Percentiles rank a stretch among this genome's conserved stretches.
Evolutionary conservation across 768 basidiomycete species (phyloP).

Genomic region (Pisolithus marmoratus): DNA sequence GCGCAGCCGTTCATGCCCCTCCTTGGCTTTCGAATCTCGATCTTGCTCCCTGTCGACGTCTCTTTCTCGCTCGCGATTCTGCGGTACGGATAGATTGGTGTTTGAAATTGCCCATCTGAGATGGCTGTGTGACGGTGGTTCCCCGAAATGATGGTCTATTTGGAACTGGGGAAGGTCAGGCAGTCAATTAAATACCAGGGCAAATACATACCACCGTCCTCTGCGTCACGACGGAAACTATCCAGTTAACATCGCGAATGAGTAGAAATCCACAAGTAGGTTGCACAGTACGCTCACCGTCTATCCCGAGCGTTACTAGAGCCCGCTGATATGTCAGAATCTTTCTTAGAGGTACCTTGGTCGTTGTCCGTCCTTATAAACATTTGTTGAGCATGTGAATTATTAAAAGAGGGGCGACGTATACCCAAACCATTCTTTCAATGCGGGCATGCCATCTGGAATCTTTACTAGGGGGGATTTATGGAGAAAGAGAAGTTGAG

Average conservation of each 20-base stretch:
- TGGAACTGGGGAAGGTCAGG: slow-evolving; percentile 34
- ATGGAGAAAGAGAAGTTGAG: slow-evolving; percentile 60
- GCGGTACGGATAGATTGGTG: slow-evolving; percentile 73
- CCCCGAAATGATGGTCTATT: slow-evolving; percentile 67
- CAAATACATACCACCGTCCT: slow-evolving; percentile 56
- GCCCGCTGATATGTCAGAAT: slow-evolving; percentile 50
- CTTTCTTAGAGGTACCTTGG: slow-evolving; percentile 45
- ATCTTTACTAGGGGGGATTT: slow-evolving; percentile 70
- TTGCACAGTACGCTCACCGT: slow-evolving; percentile 39
- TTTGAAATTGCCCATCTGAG: slow-evolving; percentile 92
- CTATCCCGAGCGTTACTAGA: slow-evolving; percentile 56
- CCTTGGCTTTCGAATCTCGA: slow-evolving; percentile 60
- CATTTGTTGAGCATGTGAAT: slow-evolving; percentile 16
- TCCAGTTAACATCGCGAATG: slow-evolving; percentile 6
- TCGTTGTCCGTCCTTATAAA: slow-evolving; percentile 43
- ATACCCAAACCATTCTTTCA: slow-evolving; percentile 89
- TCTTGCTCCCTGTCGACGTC: slow-evolving; percentile 45
- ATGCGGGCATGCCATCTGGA: slow-evolving; percentile 71
- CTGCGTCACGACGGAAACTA: slow-evolving; percentile 72
- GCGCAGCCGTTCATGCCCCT: slow-evolving; percentile 73
- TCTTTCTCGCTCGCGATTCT: slow-evolving; percentile 50
- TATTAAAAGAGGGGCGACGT: slow-evolving; percentile 21
- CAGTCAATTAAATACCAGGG: slow-evolving; percentile 2
- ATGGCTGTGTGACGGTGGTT: slow-evolving; percentile 61
- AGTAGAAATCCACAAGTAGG: background rate